Evolutionary conservation across 257 asterid species (phyloP), one percentile per base, ranked within the genome.

Genomic region (Voacanga thouarsii): DNA sequence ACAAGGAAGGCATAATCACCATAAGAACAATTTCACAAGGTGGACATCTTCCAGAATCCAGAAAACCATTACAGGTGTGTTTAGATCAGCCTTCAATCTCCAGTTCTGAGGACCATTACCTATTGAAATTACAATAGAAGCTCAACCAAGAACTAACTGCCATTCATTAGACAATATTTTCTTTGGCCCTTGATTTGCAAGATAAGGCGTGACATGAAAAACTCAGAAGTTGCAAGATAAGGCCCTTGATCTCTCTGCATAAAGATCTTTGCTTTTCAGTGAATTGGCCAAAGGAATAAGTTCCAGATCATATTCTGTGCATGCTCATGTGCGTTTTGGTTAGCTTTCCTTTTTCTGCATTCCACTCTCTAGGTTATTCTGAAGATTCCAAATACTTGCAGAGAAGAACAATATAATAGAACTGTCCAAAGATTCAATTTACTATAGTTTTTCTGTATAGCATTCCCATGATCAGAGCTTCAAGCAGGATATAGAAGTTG

Each of bases 141-240:
- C 1, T 45, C 30, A 37, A 33, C 79, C 61, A 8, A 65, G 43
- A 65, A 76, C 53, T 28, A 65, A 50, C 2, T 23, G 7, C 50
- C 5, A 65, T 49, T 53, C 43, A 24, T 12, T 30, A 43, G 49
- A 68, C 55, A 23, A 43, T 37, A 19, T 19, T 49, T 50, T 3
- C 41, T 49, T 50, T 65, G 18, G 53, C 53, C 51, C 7, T 72
- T 37, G 24, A 76, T 65, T 74, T 65, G 71, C 47, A 44, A 44
- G 47, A 44, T 51, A 76, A 76, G 70, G 15, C 53, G 8, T 49
- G 53, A 12, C 53, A 49, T 49, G 15, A 49, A 49, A 49, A 49
- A 10, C 53, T 49, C 3, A 76, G 53, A 76, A 76, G 74, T 47
- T n/a, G n/a, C n/a, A n/a, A n/a, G n/a, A n/a, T n/a, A n/a, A n/a